Evolutionary conservation across 2,329 filamentous ascomycete genomes (phyloP).

Genomic region (Chaetomiaceae sp.): DNA sequence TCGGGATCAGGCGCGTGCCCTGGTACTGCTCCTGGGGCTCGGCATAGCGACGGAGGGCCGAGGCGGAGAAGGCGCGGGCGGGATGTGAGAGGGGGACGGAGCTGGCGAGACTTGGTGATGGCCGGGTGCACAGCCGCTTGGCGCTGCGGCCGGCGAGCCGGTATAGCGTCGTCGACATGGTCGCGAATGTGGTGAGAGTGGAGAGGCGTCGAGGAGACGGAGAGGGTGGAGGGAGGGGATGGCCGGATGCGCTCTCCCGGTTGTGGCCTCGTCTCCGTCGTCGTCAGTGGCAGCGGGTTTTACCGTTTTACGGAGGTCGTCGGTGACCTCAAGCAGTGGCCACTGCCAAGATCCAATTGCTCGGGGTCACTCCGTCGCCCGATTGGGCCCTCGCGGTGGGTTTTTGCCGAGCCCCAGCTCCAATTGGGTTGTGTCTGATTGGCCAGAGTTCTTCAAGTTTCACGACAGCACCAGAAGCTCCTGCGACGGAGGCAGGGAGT

Average conservation of each 20-base stretch:
- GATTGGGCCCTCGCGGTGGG: constrained; percentile 15
- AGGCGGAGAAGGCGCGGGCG: constrained; percentile 60
- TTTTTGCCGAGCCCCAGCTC: constrained; percentile 15
- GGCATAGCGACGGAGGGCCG: constrained; percentile 59
- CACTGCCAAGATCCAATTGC: constrained; percentile 14
- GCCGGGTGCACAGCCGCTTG: constrained; percentile 54
- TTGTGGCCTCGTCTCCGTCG: constrained; percentile 29
- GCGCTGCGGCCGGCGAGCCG: constrained; percentile 68
- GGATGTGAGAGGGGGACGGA: constrained; percentile 20
- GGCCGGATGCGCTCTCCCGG: constrained; percentile 22
- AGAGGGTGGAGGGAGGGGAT: constrained; percentile 3
- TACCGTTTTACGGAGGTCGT: constrained; percentile 18
- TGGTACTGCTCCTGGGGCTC: constrained; percentile 47
- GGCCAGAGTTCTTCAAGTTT: not conserved
- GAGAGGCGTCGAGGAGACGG: constrained; percentile 28
- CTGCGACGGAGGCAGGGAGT: no score
- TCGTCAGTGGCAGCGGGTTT: constrained; percentile 29
- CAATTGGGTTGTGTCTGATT: not conserved
- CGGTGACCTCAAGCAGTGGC: constrained; percentile 18
- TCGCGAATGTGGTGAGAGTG: constrained; percentile 18
- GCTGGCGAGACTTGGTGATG: constrained; percentile 18
- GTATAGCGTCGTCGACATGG: constrained; percentile 66
- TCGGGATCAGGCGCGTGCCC: constrained; percentile 60
- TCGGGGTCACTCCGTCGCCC: not conserved
- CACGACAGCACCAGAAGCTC: no score